Conservation (phyloP, 306 rosid species). For the Malus sieversii region DNA sequence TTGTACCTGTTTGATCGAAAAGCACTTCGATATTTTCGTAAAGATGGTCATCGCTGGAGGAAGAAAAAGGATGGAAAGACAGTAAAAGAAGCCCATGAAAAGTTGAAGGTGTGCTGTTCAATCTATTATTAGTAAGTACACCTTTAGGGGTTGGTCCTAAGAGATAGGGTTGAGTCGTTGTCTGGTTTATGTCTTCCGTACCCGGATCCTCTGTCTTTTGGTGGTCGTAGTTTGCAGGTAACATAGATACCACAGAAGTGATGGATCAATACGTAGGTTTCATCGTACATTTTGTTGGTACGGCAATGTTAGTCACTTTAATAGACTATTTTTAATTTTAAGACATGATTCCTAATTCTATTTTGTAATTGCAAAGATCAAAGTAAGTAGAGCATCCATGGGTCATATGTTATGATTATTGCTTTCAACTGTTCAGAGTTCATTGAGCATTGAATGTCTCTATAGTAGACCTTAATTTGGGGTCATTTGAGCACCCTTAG, state of each 20-base stretch:
- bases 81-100: conserved; percentile 78
- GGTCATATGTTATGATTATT: neutral
- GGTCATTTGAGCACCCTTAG: neutral
- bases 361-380: neutral
- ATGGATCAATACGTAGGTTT: conserved; percentile 5
- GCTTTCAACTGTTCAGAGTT: neutral
- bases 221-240: conserved; percentile 10
- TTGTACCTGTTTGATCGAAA: conserved; percentile 67
- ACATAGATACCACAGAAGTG: conserved; percentile 5
- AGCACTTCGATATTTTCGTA: conserved; percentile 64
- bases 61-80: conserved; percentile 80
- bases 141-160: conserved; percentile 21
- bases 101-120: conserved; percentile 86
- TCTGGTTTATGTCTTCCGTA: conserved; percentile 13
- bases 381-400: neutral
- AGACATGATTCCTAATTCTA: neutral
- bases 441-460: neutral
- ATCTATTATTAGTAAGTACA: conserved; percentile 57
- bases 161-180: conserved; percentile 4
- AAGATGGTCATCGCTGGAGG: conserved; percentile 80
- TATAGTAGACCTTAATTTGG: neutral
- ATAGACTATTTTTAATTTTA: neutral
- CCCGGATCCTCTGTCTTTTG: neutral
- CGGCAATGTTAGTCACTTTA: neutral
- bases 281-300: neutral